phyloP scores from a whole-genome alignment of 768 basidiomycete species.

The Tubosaeta sp. region DNA sequence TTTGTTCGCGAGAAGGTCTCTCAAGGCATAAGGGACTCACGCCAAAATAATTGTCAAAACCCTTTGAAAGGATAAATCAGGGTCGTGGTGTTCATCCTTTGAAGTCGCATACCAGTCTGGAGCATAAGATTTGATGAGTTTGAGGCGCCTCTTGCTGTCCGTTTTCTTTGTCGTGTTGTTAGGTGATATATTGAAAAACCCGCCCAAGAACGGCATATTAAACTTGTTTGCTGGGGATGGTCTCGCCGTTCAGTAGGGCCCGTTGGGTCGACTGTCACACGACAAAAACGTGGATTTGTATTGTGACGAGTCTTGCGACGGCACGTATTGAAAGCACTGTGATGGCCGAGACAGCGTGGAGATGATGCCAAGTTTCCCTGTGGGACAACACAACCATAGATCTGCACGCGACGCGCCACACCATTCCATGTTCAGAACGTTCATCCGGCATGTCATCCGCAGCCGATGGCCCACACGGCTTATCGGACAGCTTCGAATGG shows the following conservation, averaged over 20 bases:
- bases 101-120: conserved; percentile 65
- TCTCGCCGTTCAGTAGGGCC: not conserved
- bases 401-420: not conserved
- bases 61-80: conserved; percentile 34
- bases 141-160: conserved; percentile 29
- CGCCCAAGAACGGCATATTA: conserved; percentile 14
- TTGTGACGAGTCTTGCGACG: not conserved
- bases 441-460: conserved; percentile 19
- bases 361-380: not conserved
- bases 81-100: not conserved
- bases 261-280: not conserved
- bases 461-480: conserved; percentile 6
- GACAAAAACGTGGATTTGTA: not conserved
- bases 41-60: conserved; percentile 59
- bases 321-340: not conserved
- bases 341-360: not conserved
- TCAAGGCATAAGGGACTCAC: conserved; percentile 37
- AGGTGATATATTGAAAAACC: conserved; percentile 4
- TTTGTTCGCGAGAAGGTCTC: not conserved
- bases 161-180: conserved; percentile 14
- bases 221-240: not conserved
- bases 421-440: too few relatives aligned
- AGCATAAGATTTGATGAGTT: conserved; percentile 59
- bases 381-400: too few relatives aligned
- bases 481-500: conserved; percentile 43